These are phyloP conservation scores for Reutealis trisperma DNA, from an alignment of 345 rosid genomes.

Conservation along the genomic window DNA sequence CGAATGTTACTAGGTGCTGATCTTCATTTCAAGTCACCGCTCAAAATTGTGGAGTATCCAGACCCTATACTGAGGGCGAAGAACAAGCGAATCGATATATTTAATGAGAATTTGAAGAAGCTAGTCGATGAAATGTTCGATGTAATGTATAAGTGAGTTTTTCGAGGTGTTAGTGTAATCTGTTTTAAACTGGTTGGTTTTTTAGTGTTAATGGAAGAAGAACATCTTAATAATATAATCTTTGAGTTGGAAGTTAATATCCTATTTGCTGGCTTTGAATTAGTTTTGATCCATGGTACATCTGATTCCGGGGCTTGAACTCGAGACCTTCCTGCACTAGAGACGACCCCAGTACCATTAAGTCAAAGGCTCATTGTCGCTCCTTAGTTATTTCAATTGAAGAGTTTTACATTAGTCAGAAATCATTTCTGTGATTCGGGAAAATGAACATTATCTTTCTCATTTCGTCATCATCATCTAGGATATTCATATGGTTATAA, in stretches of 20 bases:
- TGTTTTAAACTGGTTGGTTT: background rate
- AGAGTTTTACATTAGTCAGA: background rate
- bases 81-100: conserved; percentile 66
- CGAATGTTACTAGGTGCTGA: conserved; percentile 47
- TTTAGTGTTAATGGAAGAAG: background rate
- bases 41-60: conserved; percentile 83
- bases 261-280: background rate
- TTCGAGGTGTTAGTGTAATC: background rate
- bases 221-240: no score
- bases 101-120: conserved; percentile 77
- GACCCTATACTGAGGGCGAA: conserved; percentile 75
- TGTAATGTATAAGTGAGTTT: conserved; percentile 90
- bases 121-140: conserved; percentile 85
- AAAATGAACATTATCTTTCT: background rate
- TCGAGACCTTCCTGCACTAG: no score
- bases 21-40: conserved; percentile 70
- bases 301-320: no score
- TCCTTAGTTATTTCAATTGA: background rate
- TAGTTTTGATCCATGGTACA: background rate
- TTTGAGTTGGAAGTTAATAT: background rate
- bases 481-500: background rate
- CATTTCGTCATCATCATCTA: background rate
- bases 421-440: background rate
- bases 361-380: no score
- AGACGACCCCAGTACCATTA: no score